phyloP scores from a whole-genome alignment of 2,329 filamentous ascomycete genomes.

The Metarhizium sp. region DNA sequence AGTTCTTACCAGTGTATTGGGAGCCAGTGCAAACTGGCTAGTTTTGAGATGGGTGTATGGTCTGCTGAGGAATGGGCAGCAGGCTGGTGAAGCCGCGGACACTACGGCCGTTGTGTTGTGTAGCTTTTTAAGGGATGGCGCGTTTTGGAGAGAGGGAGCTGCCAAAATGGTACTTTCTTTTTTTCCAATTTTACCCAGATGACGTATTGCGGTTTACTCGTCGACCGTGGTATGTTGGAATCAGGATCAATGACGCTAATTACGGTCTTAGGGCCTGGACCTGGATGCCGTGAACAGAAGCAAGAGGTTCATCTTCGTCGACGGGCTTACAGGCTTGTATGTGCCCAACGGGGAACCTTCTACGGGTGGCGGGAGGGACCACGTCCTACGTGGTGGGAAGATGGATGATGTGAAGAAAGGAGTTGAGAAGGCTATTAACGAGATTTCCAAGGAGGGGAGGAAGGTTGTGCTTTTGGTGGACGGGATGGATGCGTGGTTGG shows the following conservation, averaged over 20 bases:
- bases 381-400: constrained; percentile 20
- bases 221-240: no score
- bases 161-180: constrained; percentile 47
- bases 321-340: constrained; percentile 59
- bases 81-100: constrained; percentile 16
- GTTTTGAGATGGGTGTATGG: constrained; percentile 45
- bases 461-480: constrained; percentile 54
- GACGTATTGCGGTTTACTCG: no score
- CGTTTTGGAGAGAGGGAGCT: constrained; percentile 69
- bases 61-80: constrained; percentile 21
- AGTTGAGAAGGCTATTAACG: constrained; percentile 29
- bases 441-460: constrained; percentile 16
- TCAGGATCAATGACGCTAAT: neutral
- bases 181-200: neutral
- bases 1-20: constrained; percentile 59
- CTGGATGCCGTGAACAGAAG: constrained; percentile 48
- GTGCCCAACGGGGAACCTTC: constrained; percentile 16
- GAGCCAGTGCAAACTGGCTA: constrained; percentile 58
- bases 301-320: constrained; percentile 61
- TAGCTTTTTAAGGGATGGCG: constrained; percentile 70
- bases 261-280: constrained; percentile 52
- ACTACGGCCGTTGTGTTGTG: constrained; percentile 56
- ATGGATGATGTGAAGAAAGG: constrained; percentile 27
- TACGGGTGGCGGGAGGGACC: constrained; percentile 7
- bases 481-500: constrained; percentile 55